These are phyloP conservation scores for Hippophae gyantsensis DNA, from an alignment of 306 rosid species.

Conservation along the genomic window DNA sequence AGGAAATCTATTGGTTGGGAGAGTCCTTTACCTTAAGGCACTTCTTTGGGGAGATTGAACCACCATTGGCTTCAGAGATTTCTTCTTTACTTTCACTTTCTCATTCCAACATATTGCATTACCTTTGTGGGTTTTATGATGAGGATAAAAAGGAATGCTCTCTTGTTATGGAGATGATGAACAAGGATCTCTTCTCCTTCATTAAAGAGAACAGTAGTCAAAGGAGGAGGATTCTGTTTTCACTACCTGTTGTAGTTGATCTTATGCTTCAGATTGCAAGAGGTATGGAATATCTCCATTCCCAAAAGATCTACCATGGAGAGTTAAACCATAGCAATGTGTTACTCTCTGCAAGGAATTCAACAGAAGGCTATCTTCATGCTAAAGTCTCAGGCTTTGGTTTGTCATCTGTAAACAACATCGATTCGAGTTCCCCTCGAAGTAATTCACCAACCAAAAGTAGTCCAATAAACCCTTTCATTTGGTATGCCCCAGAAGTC, in stretches of 20 bases:
- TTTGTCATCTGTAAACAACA: slow-evolving; percentile 24
- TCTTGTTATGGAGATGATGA: slow-evolving; percentile 73
- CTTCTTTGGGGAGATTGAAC: slow-evolving; percentile 44
- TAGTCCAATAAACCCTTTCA: slow-evolving; percentile 32
- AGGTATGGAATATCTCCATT: slow-evolving; percentile 78
- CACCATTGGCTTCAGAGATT: slow-evolving; percentile 34
- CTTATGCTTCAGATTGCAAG: slow-evolving; percentile 93
- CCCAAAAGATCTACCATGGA: slow-evolving; percentile 64
- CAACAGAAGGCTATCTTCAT: slow-evolving; percentile 61
- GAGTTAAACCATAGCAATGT: slow-evolving; percentile 58
- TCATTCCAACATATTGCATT: slow-evolving; percentile 68
- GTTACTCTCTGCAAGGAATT: slow-evolving; percentile 49
- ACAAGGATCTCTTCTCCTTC: slow-evolving; percentile 50
- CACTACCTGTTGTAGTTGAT: slow-evolving; percentile 71
- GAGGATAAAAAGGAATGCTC: slow-evolving; percentile 60
- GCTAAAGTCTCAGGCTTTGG: slow-evolving; percentile 76
- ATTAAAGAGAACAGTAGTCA: slow-evolving; percentile 70
- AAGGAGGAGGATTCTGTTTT: slow-evolving; percentile 60
- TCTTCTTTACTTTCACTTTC: slow-evolving; percentile 45
- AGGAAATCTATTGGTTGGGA: slow-evolving; percentile 88
- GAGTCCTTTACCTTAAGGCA: slow-evolving; percentile 64
- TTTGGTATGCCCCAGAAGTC: slow-evolving; percentile 87
- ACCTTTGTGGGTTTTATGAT: slow-evolving; percentile 62
- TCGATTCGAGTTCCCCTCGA: slow-evolving; percentile 1
- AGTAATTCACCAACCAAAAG: slow-evolving; percentile 21